Percentiles rank a stretch among this genome's conserved stretches.
These are phyloP conservation scores for Pythium rishiriense DNA, from an alignment of 352 stramenopile species.

Conservation along the genomic window DNA sequence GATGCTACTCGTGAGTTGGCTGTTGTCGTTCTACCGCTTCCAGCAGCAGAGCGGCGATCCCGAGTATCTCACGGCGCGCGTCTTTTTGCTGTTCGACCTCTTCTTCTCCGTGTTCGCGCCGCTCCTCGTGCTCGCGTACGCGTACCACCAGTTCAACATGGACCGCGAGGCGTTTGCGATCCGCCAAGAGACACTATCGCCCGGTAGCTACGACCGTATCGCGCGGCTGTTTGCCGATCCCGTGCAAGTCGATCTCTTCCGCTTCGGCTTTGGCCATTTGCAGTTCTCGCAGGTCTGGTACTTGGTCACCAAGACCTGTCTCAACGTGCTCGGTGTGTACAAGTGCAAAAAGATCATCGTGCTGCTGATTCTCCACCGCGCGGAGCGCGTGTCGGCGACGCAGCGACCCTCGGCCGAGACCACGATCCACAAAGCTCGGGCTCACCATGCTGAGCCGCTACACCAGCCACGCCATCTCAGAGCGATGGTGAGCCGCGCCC, in stretches of 20 bases:
- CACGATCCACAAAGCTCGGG: too few species aligned
- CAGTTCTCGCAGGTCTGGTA: constrained; percentile 23
- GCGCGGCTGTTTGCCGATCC: constrained; percentile 32
- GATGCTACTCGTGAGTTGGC: constrained; percentile 26
- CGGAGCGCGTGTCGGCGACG: background rate
- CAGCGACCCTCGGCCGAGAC: background rate
- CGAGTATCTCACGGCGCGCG: constrained; percentile 17
- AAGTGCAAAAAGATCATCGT: constrained; percentile 30
- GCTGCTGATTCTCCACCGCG: constrained; percentile 22
- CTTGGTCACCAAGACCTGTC: constrained; percentile 16
- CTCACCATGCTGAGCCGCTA: too few species aligned
- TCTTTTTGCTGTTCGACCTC: constrained; percentile 33
- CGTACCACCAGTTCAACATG: constrained; percentile 29
- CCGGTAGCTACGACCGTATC: constrained; percentile 21
- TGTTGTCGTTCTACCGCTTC: constrained; percentile 36
- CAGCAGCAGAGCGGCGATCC: constrained; percentile 18
- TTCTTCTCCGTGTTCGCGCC: constrained; percentile 39
- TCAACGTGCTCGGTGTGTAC: constrained; percentile 26
- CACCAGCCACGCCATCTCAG: background rate
- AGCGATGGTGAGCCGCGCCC: background rate
- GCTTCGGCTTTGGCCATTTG: constrained; percentile 21
- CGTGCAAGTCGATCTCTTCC: constrained; percentile 25
- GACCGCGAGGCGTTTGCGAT: constrained; percentile 24
- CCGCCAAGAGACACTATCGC: constrained; percentile 11
- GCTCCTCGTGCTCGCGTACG: constrained; percentile 25